Evolutionary conservation across 495 filamentous ascomycete genomes (phyloP).

Genomic region (Penicillium bialowiezense): DNA sequence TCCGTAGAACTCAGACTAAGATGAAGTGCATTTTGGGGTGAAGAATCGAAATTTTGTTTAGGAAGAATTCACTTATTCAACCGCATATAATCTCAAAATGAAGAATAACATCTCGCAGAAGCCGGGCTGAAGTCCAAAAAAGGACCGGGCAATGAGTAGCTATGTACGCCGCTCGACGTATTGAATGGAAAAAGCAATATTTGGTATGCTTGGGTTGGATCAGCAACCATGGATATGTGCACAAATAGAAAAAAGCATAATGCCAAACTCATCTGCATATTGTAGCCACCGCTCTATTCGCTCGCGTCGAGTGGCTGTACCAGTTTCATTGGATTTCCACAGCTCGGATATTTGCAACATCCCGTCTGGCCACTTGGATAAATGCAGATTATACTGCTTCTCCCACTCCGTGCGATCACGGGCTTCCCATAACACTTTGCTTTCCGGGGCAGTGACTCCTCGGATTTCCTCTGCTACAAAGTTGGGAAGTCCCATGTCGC

Average conservation of each 20-base stretch:
- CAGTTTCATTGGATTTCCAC: conserved; percentile 28
- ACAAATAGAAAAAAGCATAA: conserved; percentile 28
- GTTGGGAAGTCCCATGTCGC: conserved; percentile 35
- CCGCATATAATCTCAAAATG: too few species aligned
- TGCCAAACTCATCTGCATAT: conserved; percentile 30
- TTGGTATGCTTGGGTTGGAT: neutral
- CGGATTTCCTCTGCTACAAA: conserved; percentile 40
- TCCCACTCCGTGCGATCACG: conserved; percentile 33
- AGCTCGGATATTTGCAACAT: conserved; percentile 42
- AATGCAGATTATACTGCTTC: conserved; percentile 35
- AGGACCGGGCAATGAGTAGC: too few species aligned
- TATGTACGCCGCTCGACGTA: too few species aligned
- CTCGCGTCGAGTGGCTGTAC: conserved; percentile 4
- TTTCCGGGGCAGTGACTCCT: conserved; percentile 29
- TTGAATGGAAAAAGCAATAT: too few species aligned
- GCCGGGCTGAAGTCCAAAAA: too few species aligned
- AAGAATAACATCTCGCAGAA: too few species aligned
- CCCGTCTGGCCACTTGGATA: conserved; percentile 37
- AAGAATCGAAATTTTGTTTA: too few species aligned
- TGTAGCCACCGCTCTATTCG: conserved; percentile 27
- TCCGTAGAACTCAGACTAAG: too few species aligned
- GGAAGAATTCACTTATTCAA: too few species aligned
- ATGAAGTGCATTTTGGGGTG: too few species aligned
- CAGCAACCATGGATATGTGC: conserved; percentile 32
- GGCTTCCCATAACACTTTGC: conserved; percentile 37